These are phyloP conservation scores for Phialophora macrospora DNA, from an alignment of 2,329 filamentous ascomycete species.

Conservation along the genomic window DNA sequence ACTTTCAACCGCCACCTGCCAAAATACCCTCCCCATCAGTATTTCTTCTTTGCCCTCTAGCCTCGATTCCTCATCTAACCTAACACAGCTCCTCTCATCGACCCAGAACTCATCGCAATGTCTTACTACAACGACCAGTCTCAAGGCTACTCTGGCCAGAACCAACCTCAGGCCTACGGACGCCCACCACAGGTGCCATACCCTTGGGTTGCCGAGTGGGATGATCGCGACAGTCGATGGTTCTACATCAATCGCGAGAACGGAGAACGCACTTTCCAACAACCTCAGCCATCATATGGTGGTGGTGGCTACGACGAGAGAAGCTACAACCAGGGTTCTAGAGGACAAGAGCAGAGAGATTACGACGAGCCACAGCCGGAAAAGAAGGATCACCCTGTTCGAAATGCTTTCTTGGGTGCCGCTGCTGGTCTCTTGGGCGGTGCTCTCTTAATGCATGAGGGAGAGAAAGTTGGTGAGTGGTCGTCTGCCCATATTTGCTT, in stretches of 20 bases:
- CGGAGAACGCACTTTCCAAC: slow-evolving; percentile 50
- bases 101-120: slow-evolving; percentile 14
- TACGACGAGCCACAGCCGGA: slow-evolving; percentile 36
- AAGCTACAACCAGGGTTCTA: slow-evolving; percentile 26
- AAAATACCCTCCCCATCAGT: no score
- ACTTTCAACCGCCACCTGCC: not conserved
- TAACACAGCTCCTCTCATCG: not conserved
- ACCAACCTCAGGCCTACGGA: slow-evolving; percentile 24
- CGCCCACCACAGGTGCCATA: slow-evolving; percentile 42
- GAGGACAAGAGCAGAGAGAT: slow-evolving; percentile 29
- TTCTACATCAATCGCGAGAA: slow-evolving; percentile 55
- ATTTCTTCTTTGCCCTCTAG: not conserved
- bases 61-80: not conserved
- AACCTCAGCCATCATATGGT: slow-evolving; percentile 41
- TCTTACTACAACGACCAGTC: slow-evolving; percentile 25
- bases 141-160: slow-evolving; percentile 12
- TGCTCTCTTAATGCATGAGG: slow-evolving; percentile 54
- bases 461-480: slow-evolving; percentile 49
- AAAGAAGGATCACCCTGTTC: slow-evolving; percentile 38
- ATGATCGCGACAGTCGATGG: slow-evolving; percentile 49
- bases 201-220: slow-evolving; percentile 55
- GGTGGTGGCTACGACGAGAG: slow-evolving; percentile 19
- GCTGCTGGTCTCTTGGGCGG: slow-evolving; percentile 51
- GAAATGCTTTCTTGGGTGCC: slow-evolving; percentile 49
- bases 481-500: not conserved